Conservation (phyloP, 345 rosid species). For the Garcia nutans region DNA sequence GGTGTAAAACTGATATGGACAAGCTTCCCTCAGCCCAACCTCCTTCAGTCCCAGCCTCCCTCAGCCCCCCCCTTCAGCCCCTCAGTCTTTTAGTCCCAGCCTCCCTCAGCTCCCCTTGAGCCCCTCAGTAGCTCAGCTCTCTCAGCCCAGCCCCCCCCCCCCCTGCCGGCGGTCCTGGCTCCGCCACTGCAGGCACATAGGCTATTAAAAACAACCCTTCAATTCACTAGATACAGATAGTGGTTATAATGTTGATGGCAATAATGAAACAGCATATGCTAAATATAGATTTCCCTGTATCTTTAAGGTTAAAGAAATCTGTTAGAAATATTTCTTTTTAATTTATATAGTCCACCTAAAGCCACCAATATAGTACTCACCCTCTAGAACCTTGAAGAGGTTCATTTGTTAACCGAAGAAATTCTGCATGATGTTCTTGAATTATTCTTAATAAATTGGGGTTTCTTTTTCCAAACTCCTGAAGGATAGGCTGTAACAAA, state of each 20-base stretch:
- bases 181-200: background rate
- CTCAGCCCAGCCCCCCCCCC: too few species aligned
- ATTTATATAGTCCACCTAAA: background rate
- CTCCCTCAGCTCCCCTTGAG: too few species aligned
- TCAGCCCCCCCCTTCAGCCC: too few species aligned
- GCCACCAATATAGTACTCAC: constrained; percentile 43
- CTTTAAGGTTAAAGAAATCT: background rate
- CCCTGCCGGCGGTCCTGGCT: too few species aligned
- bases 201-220: background rate
- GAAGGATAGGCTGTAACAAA: constrained; percentile 88
- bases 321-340: too few species aligned
- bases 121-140: too few species aligned
- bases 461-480: constrained; percentile 96
- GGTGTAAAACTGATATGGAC: too few species aligned
- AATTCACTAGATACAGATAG: background rate
- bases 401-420: constrained; percentile 90
- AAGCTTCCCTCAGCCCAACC: too few species aligned
- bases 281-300: background rate
- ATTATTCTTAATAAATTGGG: constrained; percentile 85
- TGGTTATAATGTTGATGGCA: background rate
- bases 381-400: constrained; percentile 90
- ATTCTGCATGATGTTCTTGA: constrained; percentile 91
- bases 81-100: too few species aligned
- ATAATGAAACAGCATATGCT: too few species aligned
- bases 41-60: too few species aligned